A percentile compares a stretch with the other conserved stretches of the same genome.
phyloP scores from a whole-genome alignment of 2,329 filamentous ascomycete species.

The Trichophaea hybrida region DNA sequence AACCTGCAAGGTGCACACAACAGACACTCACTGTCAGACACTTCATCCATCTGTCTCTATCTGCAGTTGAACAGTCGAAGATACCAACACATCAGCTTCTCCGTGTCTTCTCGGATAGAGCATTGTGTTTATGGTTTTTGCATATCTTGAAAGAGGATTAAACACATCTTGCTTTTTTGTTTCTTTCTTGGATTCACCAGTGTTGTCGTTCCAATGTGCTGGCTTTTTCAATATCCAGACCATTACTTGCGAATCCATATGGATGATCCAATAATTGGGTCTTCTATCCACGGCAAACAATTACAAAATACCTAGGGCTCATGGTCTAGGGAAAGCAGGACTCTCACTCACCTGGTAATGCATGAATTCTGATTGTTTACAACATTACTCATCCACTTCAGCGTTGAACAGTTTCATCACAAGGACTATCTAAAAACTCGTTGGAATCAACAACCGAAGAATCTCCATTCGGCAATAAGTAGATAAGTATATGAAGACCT shows the following conservation, averaged over 20 bases:
- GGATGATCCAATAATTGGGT: neutral
- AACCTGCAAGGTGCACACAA: neutral
- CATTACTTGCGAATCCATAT: neutral
- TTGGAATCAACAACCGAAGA: no score
- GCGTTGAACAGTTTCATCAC: no score
- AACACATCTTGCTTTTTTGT: neutral
- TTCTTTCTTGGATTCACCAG: neutral
- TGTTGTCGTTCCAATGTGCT: neutral
- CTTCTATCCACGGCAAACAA: neutral
- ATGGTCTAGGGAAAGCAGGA: no score
- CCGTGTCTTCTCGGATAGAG: neutral
- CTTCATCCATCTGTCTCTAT: neutral
- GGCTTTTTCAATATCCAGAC: neutral
- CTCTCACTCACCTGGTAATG: no score
- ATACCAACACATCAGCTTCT: neutral
- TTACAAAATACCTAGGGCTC: neutral
- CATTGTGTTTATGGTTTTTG: neutral
- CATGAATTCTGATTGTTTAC: no score
- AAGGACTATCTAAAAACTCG: no score
- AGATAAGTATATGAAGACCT: no score
- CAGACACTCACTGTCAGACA: neutral
- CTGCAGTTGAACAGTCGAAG: neutral
- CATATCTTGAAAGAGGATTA: neutral
- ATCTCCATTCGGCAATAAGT: no score
- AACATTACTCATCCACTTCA: no score